These are phyloP conservation scores for Apostasia ramifera DNA, from an alignment of 106 monocot genomes.

Conservation along the genomic window DNA sequence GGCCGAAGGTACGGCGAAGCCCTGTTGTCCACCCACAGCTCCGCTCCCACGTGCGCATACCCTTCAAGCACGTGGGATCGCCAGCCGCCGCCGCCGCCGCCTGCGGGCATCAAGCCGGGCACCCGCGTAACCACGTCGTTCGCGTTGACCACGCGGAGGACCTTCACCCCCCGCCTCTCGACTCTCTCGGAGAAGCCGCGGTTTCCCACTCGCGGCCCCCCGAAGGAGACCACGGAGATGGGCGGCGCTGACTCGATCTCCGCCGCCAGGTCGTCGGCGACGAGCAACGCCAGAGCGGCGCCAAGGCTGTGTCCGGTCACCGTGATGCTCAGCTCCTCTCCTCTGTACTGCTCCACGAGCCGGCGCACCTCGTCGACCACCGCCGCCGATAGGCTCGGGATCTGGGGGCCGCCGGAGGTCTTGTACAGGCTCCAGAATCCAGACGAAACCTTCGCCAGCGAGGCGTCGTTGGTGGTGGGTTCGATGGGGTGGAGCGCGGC, in stretches of 20 bases:
- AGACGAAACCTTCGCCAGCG: conserved; percentile 14
- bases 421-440: conserved; percentile 45
- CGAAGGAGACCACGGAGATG: conserved; percentile 29
- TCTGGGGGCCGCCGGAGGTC: conserved; percentile 2
- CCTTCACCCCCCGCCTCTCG: conserved; percentile 17
- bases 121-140: conserved; percentile 21
- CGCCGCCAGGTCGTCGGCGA: conserved; percentile 18
- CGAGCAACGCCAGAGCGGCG: conserved; percentile 25
- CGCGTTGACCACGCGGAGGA: conserved; percentile 19
- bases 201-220: conserved; percentile 34
- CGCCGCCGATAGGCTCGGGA: conserved; percentile 23
- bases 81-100: neutral
- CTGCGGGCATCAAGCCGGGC: conserved; percentile 1
- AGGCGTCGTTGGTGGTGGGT: neutral
- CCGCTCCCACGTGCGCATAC: conserved; percentile 28
- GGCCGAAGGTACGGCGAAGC: conserved; percentile 27
- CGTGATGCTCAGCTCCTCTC: conserved; percentile 50
- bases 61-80: neutral
- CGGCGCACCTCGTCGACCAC: conserved; percentile 29
- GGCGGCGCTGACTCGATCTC: conserved; percentile 7
- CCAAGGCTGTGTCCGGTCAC: conserved; percentile 50
- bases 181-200: conserved; percentile 14
- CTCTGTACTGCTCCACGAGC: conserved; percentile 32
- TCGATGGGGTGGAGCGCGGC: conserved; percentile 22
- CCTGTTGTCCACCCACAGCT: conserved; percentile 30